Conservation (phyloP, 2,329 filamentous ascomycete genomes). For the Mollisiaceae sp. region DNA sequence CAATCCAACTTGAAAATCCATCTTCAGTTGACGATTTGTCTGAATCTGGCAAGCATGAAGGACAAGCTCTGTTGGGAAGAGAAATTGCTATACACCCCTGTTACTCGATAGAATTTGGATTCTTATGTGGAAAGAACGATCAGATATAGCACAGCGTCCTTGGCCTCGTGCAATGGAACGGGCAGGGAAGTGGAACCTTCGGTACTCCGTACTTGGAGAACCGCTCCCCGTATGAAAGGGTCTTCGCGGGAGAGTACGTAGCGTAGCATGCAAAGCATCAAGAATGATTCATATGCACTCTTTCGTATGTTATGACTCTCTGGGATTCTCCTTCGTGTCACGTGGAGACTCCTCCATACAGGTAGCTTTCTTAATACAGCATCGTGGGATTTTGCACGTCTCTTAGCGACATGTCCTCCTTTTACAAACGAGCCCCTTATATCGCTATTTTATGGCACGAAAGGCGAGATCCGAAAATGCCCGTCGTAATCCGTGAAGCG, state of each 20-base stretch:
- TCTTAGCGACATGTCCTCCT: too few relatives aligned
- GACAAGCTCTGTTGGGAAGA: background rate
- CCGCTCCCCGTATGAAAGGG: background rate
- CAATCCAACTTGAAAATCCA: background rate
- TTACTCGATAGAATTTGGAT: background rate
- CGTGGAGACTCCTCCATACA: background rate
- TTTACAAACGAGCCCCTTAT: background rate
- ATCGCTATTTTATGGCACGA: background rate
- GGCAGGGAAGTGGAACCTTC: too few relatives aligned
- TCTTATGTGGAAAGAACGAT: background rate
- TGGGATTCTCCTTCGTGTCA: background rate
- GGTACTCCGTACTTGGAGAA: too few relatives aligned
- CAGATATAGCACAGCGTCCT: background rate
- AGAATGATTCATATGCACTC: background rate
- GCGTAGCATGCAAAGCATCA: background rate
- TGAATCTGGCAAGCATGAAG: background rate
- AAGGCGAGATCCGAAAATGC: constrained; percentile 5
- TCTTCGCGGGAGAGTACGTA: background rate
- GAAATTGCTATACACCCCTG: background rate
- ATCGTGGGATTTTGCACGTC: background rate
- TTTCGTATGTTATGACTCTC: background rate
- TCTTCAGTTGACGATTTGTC: background rate
- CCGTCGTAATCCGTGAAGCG: background rate
- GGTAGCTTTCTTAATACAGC: background rate
- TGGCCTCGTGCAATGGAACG: background rate